Evolutionary conservation across 768 basidiomycete genomes (phyloP).

Genomic region (Hygrophorus pudorinus): DNA sequence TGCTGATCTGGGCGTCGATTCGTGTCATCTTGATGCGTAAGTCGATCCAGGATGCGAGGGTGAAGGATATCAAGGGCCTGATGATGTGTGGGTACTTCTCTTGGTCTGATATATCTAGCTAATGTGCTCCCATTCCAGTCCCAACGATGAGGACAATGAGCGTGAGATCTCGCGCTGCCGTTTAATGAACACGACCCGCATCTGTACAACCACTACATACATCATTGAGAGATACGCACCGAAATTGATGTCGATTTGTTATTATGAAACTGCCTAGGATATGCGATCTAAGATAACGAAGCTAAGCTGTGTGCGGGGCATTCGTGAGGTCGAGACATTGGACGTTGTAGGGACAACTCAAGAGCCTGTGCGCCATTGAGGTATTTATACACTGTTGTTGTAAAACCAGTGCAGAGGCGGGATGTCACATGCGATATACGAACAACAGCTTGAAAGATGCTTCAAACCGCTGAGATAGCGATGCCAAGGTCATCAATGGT

Average conservation of each 20-base stretch:
- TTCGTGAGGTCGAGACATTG: no score
- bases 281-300: background rate
- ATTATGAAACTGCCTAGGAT: background rate
- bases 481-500: conserved; percentile 45
- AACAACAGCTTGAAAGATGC: conserved; percentile 37
- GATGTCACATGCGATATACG: conserved; percentile 34
- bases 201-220: background rate
- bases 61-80: conserved; percentile 56
- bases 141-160: conserved; percentile 59
- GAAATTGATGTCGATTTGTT: background rate
- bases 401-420: no score
- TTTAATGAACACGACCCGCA: background rate
- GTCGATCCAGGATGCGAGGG: conserved; percentile 41
- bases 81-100: conserved; percentile 53
- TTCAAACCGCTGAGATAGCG: conserved; percentile 38
- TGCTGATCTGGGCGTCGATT: conserved; percentile 48
- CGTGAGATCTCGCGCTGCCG: conserved; percentile 31
- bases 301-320: no score
- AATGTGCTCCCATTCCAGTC: conserved; percentile 24
- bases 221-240: background rate
- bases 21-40: conserved; percentile 49
- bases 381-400: no score
- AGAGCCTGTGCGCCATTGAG: no score
- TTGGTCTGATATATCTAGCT: background rate
- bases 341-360: no score